A percentile compares a stretch with the other conserved stretches of the same genome.
Evolutionary conservation across 2,329 filamentous ascomycete species (phyloP).

Genomic region (Sporothrix schenckii): DNA sequence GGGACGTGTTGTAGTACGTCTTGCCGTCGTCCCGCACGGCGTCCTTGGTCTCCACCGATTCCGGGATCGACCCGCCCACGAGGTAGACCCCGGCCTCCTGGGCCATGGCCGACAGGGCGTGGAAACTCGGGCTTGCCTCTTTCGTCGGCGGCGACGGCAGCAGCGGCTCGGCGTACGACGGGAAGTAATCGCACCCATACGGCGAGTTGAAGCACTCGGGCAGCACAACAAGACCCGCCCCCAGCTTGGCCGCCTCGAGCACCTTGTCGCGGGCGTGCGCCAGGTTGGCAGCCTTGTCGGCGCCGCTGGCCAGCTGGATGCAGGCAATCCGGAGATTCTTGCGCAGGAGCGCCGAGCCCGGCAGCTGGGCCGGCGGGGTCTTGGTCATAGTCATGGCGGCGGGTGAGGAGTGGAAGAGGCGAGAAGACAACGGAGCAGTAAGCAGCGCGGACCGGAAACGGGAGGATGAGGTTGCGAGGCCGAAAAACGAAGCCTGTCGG

Average conservation of each 20-base stretch:
- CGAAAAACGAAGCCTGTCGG: slow-evolving; percentile 2
- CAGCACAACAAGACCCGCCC: slow-evolving; percentile 85
- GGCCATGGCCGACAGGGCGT: slow-evolving; percentile 79
- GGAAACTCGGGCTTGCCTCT: slow-evolving; percentile 77
- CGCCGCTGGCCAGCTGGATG: slow-evolving; percentile 77
- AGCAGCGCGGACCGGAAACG: not conserved
- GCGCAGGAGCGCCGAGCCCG: slow-evolving; percentile 60
- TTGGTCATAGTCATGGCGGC: not conserved
- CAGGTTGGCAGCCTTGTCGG: slow-evolving; percentile 86
- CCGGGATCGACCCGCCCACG: slow-evolving; percentile 90
- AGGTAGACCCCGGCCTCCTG: slow-evolving; percentile 78
- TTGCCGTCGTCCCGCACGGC: slow-evolving; percentile 42
- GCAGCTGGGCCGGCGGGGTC: not conserved
- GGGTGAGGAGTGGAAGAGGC: slow-evolving; percentile 11
- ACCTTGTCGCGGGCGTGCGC: slow-evolving; percentile 78
- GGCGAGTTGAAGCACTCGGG: slow-evolving; percentile 99
- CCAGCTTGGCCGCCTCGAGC: slow-evolving; percentile 72
- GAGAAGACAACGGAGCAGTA: not conserved
- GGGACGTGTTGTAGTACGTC: slow-evolving; percentile 83
- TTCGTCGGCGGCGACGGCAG: slow-evolving; percentile 70
- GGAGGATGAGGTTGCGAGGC: not conserved
- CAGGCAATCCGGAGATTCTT: slow-evolving; percentile 78
- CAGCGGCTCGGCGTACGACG: slow-evolving; percentile 88
- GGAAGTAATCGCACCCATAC: slow-evolving; percentile 89
- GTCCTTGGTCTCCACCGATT: slow-evolving; percentile 58